Evolutionary conservation across 2,329 filamentous ascomycete genomes (phyloP), one percentile per base, ranked within the genome.

Genomic region (Chrysoporthe puriensis): DNA sequence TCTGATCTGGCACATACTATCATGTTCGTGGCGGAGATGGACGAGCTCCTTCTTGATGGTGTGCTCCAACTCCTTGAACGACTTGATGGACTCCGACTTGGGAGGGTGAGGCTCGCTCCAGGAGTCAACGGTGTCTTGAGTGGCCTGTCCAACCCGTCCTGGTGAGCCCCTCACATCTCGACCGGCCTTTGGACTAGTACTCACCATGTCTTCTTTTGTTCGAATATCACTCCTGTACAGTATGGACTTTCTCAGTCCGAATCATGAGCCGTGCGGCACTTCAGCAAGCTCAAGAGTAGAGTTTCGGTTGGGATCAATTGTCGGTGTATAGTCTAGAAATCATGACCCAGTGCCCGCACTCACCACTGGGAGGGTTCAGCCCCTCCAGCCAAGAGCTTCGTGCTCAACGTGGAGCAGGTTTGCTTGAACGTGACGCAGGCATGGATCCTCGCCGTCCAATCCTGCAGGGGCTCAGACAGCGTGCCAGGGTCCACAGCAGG

Each of bases 1-100:
- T 21, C 34, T 40, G n/a, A 4, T 18, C 7, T 13, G 11, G 40
- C 26, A 48, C 77, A 46, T 73, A 83, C 82, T 85, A 65, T 81
- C 75, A 62, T 81, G 77, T 34, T 83, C 76, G 69, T 81, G 83
- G 48, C 83, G 82, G 48, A 81, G 77, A 71, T 84, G 83, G 44
- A 85, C 77, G 56, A 87, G 80, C 66, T 77, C 74, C 71, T 80
- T 81, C 78, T 85, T 86, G 52, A 87, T 77, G n/a, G 86, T 83
- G 9, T 76, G 76, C 70, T 84, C 78, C 64, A 87, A 76, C 63
- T 84, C 78, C 52, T 78, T 73, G 76, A 86, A 87, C 40, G 80
- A 81, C 65, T 79, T 78, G 73, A 86, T 79, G 9, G 84, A 81
- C 63, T 86, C 84, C 67, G 83, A 80, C 73, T 81, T 85, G 64